Evolutionary conservation across 192 early-diverging fungal species (phyloP).

Genomic region (Backusella parvicylindrica): DNA sequence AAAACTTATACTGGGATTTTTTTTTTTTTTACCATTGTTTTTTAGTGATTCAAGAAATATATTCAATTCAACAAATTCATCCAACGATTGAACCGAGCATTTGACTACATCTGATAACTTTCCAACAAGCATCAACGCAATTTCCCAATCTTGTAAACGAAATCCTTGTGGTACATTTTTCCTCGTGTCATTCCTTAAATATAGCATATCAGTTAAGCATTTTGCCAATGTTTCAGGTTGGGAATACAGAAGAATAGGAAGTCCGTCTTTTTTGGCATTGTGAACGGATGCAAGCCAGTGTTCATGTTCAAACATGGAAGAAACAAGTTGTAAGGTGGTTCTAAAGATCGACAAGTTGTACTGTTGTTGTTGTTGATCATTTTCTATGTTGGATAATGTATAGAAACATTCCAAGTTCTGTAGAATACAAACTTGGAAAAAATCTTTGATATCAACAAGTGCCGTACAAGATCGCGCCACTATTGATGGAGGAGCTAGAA

Average conservation of each 20-base stretch:
- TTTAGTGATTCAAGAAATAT: neutral
- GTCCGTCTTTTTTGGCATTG: neutral
- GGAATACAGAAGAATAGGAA: neutral
- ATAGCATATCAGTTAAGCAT: neutral
- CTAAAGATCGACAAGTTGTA: neutral
- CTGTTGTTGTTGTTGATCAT: too few relatives aligned
- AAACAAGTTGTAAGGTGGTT: neutral
- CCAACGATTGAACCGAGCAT: neutral
- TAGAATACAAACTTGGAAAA: neutral
- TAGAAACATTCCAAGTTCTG: neutral
- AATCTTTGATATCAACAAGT: neutral
- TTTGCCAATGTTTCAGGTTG: neutral
- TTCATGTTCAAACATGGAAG: neutral
- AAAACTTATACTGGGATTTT: too few relatives aligned
- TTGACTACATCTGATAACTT: neutral
- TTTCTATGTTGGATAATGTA: neutral
- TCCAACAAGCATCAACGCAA: neutral
- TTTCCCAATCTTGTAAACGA: slow-evolving; percentile 2
- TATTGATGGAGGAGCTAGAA: neutral
- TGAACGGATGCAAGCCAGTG: neutral
- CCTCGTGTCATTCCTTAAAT: neutral
- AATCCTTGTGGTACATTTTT: neutral
- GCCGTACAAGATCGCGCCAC: neutral
- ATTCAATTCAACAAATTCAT: neutral
- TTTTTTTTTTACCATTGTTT: neutral